A percentile compares a stretch with the other conserved stretches of the same genome.
Evolutionary conservation across 306 rosid species (phyloP).

Genomic region (Cucumis hystrix): DNA sequence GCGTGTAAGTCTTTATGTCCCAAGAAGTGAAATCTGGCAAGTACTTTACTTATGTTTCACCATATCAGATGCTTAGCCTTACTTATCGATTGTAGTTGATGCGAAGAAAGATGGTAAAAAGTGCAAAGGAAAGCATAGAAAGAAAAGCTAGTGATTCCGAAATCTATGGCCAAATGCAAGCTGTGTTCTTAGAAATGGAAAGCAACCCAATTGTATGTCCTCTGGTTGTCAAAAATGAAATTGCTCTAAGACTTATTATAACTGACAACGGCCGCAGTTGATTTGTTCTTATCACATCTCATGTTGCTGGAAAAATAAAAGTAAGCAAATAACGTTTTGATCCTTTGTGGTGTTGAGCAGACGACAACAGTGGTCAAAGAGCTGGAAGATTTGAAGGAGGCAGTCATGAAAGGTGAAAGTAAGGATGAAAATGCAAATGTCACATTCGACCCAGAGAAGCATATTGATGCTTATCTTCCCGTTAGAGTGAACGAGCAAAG

Average conservation of each 20-base stretch:
- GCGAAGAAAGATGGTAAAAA: slow-evolving; percentile 56
- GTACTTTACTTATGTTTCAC: not conserved
- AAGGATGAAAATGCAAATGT: slow-evolving; percentile 16
- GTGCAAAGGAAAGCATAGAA: slow-evolving; percentile 68
- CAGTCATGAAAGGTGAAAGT: slow-evolving; percentile 42
- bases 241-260: not conserved
- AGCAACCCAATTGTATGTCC: slow-evolving; percentile 27
- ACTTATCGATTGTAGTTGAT: slow-evolving; percentile 32
- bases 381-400: slow-evolving; percentile 56
- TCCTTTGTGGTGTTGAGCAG: slow-evolving; percentile 28
- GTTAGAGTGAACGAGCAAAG: slow-evolving; percentile 86
- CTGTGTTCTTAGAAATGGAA: slow-evolving; percentile 74
- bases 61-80: slow-evolving; percentile 4
- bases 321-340: not conserved
- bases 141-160: slow-evolving; percentile 54
- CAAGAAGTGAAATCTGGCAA: not conserved
- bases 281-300: not conserved
- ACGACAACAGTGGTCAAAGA: slow-evolving; percentile 39
- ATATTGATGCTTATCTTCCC: slow-evolving; percentile 61
- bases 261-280: not conserved
- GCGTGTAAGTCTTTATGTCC: slow-evolving; percentile 31
- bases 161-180: slow-evolving; percentile 74
- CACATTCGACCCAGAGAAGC: slow-evolving; percentile 60
- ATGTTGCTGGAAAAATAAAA: not conserved
- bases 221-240: not conserved